Evolutionary conservation across 441 rosid species (phyloP).

Genomic region (Erodium chrysanthum): DNA sequence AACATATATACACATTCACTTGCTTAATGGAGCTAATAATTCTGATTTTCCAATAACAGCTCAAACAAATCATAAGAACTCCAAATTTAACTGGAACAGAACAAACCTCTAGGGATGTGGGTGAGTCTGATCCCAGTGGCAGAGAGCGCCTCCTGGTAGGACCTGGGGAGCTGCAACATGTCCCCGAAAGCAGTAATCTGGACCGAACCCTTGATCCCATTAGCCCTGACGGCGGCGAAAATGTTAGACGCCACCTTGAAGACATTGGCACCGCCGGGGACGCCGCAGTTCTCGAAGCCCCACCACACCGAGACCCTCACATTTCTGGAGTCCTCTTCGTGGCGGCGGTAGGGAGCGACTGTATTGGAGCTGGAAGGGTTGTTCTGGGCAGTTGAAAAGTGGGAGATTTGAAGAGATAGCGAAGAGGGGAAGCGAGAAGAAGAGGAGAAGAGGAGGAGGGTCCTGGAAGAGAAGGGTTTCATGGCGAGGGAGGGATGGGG

Average conservation of each 20-base stretch:
- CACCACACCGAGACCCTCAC: slow-evolving; percentile 80
- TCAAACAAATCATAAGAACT: not conserved
- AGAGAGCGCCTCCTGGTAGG: slow-evolving; percentile 67
- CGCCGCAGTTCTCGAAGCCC: slow-evolving; percentile 79
- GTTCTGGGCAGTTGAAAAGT: slow-evolving; percentile 26
- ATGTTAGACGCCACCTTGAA: slow-evolving; percentile 44
- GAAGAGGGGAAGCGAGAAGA: not conserved
- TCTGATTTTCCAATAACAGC: not conserved
- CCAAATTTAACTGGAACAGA: not conserved
- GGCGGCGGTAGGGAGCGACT: slow-evolving; percentile 7
- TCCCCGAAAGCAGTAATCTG: slow-evolving; percentile 80
- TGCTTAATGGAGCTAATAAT: too few species aligned
- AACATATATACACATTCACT: too few species aligned
- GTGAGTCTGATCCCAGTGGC: slow-evolving; percentile 55
- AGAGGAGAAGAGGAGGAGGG: slow-evolving; percentile 3
- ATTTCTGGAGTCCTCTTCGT: slow-evolving; percentile 35
- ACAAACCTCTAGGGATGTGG: slow-evolving; percentile 57
- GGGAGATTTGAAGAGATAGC: slow-evolving; percentile 17
- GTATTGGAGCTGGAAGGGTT: not conserved
- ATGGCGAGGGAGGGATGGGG: slow-evolving; percentile 1
- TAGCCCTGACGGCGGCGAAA: slow-evolving; percentile 50
- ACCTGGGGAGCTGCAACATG: slow-evolving; percentile 49
- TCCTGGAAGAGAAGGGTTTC: slow-evolving; percentile 12
- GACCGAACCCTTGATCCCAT: slow-evolving; percentile 80
- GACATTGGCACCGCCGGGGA: slow-evolving; percentile 56